Percentiles rank a stretch among this genome's conserved stretches.
These are phyloP conservation scores for Pulveroboletus sp. DNA, from an alignment of 768 basidiomycete genomes.

Conservation along the genomic window DNA sequence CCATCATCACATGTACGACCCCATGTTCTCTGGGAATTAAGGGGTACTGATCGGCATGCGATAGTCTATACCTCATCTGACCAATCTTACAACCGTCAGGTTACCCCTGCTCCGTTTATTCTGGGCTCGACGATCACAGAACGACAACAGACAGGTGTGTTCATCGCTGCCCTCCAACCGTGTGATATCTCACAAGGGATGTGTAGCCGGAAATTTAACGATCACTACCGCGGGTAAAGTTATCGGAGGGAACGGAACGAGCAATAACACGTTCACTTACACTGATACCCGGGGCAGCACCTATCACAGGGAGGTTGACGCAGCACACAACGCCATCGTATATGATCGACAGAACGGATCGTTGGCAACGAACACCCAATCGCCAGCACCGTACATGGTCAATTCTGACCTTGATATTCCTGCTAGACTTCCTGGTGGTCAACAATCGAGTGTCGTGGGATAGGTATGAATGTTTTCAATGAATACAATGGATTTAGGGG, in stretches of 20 bases:
- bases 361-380: constrained; percentile 29
- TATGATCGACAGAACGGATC: constrained; percentile 56
- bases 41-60: not conserved
- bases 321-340: constrained; percentile 59
- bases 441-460: constrained; percentile 2
- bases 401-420: not conserved
- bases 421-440: constrained; percentile 38
- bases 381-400: constrained; percentile 1
- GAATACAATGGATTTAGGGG: too few relatives aligned
- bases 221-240: constrained; percentile 45
- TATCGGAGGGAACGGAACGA: constrained; percentile 67
- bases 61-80: constrained; percentile 56
- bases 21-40: not conserved
- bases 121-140: constrained; percentile 56
- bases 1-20: constrained; percentile 16
- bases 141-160: constrained; percentile 57
- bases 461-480: not conserved
- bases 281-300: constrained; percentile 59
- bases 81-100: constrained; percentile 63
- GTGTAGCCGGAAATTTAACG: constrained; percentile 50
- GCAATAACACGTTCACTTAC: constrained; percentile 65
- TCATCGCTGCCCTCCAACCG: not conserved
- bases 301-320: constrained; percentile 57
- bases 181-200: not conserved
- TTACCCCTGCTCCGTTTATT: constrained; percentile 58